Percentiles rank a stretch among this genome's conserved stretches.
These are phyloP conservation scores for Hirsutella thompsonii DNA, from an alignment of 2,329 filamentous ascomycete species.

Conservation along the genomic window DNA sequence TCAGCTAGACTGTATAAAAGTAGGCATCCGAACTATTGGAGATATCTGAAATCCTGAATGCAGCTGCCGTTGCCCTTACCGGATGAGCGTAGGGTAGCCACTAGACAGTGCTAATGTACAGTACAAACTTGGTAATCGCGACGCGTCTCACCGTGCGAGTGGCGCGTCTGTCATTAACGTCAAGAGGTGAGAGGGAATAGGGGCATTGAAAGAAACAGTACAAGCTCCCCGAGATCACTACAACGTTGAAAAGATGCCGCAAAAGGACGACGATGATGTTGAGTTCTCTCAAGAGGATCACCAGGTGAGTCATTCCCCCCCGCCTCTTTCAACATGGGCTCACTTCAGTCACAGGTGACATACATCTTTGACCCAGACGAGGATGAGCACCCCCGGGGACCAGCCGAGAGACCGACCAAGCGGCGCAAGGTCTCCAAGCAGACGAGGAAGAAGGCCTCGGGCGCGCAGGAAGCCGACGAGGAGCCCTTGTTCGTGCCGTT, in stretches of 20 bases:
- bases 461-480: conserved; percentile 6
- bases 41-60: too few species aligned
- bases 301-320: conserved; percentile 18
- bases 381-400: conserved; percentile 18
- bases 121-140: too few species aligned
- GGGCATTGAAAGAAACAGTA: not conserved
- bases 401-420: conserved; percentile 35
- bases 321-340: not conserved
- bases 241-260: conserved; percentile 9
- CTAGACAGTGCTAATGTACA: too few species aligned
- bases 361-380: conserved; percentile 28
- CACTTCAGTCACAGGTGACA: conserved; percentile 3
- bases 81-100: too few species aligned
- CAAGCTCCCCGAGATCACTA: not conserved
- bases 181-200: too few species aligned
- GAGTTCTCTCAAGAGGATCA: conserved; percentile 29
- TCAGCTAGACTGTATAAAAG: too few species aligned
- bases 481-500: conserved; percentile 35
- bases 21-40: too few species aligned
- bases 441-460: conserved; percentile 4
- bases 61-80: too few species aligned
- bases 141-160: too few species aligned
- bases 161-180: not conserved
- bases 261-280: conserved; percentile 7
- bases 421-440: conserved; percentile 39